phyloP scores from a whole-genome alignment of 1,284 basidiomycete genomes.

The Naganishia cerealis region DNA sequence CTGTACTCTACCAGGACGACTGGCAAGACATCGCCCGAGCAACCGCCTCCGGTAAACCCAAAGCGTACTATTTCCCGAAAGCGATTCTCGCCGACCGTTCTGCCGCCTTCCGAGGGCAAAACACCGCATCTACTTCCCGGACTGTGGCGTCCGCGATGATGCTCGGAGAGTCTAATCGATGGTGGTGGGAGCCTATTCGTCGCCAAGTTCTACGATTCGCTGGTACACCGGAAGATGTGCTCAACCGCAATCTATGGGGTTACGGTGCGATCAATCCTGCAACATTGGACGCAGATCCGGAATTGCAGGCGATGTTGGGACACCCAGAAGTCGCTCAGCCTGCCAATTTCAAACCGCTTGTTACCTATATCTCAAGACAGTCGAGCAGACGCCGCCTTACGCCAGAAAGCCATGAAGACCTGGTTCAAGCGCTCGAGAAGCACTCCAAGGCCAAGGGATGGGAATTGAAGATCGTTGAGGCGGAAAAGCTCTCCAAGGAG shows the following conservation, averaged over 20 bases:
- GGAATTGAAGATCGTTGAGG: conserved; percentile 60
- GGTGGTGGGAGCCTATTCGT: conserved; percentile 71
- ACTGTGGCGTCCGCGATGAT: conserved; percentile 57
- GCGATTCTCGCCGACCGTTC: conserved; percentile 68
- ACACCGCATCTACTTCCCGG: conserved; percentile 67
- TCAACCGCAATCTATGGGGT: conserved; percentile 51
- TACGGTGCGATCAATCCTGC: conserved; percentile 49
- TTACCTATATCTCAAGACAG: conserved; percentile 75
- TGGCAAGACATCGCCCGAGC: conserved; percentile 61
- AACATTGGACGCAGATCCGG: conserved; percentile 12
- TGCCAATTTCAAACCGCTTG: conserved; percentile 56
- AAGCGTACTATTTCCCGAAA: conserved; percentile 53
- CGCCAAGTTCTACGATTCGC: conserved; percentile 65
- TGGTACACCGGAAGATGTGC: conserved; percentile 56
- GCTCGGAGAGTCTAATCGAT: conserved; percentile 56
- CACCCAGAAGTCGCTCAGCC: conserved; percentile 23
- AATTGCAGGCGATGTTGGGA: conserved; percentile 12
- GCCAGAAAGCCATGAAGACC: conserved; percentile 61
- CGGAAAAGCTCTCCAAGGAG: conserved; percentile 51
- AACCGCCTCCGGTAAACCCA: conserved; percentile 49
- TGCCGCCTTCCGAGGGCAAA: conserved; percentile 66
- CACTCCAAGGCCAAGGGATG: conserved; percentile 61
- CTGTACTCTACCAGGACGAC: conserved; percentile 67
- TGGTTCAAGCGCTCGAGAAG: conserved; percentile 63
- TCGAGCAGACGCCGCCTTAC: conserved; percentile 61